These are phyloP conservation scores for Albifimbria verrucaria DNA, from an alignment of 2,329 filamentous ascomycete species.

Conservation along the genomic window DNA sequence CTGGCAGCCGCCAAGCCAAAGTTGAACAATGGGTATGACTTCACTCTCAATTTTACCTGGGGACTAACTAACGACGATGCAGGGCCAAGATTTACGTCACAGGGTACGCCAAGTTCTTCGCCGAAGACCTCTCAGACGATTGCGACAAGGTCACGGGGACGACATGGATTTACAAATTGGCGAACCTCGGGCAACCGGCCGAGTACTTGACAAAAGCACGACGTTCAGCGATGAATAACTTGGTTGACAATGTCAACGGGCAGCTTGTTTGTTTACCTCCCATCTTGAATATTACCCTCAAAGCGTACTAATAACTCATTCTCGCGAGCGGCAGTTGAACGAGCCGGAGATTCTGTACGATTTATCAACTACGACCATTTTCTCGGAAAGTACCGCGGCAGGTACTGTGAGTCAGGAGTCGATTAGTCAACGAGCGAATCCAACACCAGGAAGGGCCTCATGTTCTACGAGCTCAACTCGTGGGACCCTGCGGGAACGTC, in stretches of 20 bases:
- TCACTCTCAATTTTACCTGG: neutral
- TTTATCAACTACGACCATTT: constrained; percentile 7
- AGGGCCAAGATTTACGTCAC: constrained; percentile 4
- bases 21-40: neutral
- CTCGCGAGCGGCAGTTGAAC: constrained; percentile 2
- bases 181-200: neutral
- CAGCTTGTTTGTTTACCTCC: neutral
- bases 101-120: constrained; percentile 12
- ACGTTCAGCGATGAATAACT: neutral
- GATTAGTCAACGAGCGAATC: constrained; percentile 9
- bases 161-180: constrained; percentile 7
- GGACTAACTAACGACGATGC: neutral
- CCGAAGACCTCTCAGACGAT: neutral
- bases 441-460: neutral
- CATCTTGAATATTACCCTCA: neutral
- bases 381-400: constrained; percentile 1
- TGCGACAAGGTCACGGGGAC: constrained; percentile 11
- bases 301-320: too few relatives aligned
- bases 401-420: constrained; percentile 6
- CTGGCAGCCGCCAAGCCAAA: neutral
- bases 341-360: constrained; percentile 1
- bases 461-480: neutral
- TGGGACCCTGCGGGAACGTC: neutral
- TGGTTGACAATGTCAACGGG: neutral
- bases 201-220: neutral